Conservation (phyloP, 768 basidiomycete species). For the Mycena haematopus region DNA sequence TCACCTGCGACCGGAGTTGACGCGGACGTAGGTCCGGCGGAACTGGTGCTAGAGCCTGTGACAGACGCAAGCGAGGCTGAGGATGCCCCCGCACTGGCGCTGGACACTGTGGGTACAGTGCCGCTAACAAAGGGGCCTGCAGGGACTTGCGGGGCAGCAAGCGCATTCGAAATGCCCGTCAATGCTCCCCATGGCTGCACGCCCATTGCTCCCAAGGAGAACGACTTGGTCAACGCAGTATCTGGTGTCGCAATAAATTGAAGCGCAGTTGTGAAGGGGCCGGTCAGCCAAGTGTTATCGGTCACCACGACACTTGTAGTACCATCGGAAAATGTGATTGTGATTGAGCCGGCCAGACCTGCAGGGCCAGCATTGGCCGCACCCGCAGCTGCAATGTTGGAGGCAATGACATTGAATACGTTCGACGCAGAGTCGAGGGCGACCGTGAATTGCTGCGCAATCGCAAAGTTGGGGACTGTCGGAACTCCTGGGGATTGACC, state of each 20-base stretch:
- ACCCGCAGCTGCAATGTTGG: slow-evolving; percentile 2
- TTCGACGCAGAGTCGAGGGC: slow-evolving; percentile 8
- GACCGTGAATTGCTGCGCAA: slow-evolving; percentile 11
- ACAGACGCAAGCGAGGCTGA: neutral
- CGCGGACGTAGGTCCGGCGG: neutral
- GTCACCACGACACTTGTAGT: slow-evolving; percentile 1
- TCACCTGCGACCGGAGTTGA: neutral
- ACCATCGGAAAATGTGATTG: slow-evolving; percentile 10
- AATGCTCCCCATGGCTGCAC: slow-evolving; percentile 1
- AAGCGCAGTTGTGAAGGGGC: neutral
- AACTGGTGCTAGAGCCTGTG: neutral
- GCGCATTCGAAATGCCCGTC: slow-evolving; percentile 4
- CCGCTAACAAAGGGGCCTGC: slow-evolving; percentile 10
- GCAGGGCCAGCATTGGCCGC: slow-evolving; percentile 4
- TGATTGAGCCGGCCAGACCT: slow-evolving; percentile 6
- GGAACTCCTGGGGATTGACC: slow-evolving; percentile 5
- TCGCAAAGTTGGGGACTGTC: neutral
- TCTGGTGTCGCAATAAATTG: slow-evolving; percentile 10
- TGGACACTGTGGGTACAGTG: neutral
- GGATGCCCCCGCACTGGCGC: neutral
- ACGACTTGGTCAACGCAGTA: slow-evolving; percentile 1
- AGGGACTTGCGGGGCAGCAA: slow-evolving; percentile 17
- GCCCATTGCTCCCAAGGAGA: neutral
- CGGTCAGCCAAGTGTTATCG: slow-evolving; percentile 19
- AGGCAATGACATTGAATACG: slow-evolving; percentile 8